Evolutionary conservation across 2,329 filamentous ascomycete genomes (phyloP).

Genomic region (Corinectria fuckeliana): DNA sequence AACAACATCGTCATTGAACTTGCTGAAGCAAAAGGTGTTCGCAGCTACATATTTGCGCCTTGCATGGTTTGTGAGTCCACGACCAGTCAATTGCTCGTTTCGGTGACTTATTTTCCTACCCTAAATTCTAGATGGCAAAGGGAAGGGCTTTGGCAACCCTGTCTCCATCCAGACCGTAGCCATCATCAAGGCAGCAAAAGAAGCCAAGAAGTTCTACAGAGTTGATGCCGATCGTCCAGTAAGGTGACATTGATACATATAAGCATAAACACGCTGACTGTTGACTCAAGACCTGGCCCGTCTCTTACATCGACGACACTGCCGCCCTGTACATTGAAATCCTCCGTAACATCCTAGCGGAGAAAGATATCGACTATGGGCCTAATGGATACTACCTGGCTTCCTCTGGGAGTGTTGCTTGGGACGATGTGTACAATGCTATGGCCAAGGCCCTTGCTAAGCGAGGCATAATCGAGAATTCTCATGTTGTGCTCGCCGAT

Average conservation of each 20-base stretch:
- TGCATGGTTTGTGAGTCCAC: conserved; percentile 55
- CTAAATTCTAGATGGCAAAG: conserved; percentile 10
- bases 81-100: background rate
- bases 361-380: conserved; percentile 45
- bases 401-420: conserved; percentile 54
- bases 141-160: conserved; percentile 15
- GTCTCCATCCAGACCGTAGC: conserved; percentile 20
- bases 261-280: background rate
- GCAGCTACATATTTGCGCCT: conserved; percentile 59
- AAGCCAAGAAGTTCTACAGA: conserved; percentile 10
- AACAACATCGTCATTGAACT: conserved; percentile 53
- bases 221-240: conserved; percentile 11
- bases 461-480: conserved; percentile 47
- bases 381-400: conserved; percentile 59
- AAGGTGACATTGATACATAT: background rate
- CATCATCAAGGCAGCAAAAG: conserved; percentile 17
- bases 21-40: conserved; percentile 50
- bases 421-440: conserved; percentile 57
- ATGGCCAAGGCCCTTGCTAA: conserved; percentile 51
- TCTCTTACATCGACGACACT: conserved; percentile 58
- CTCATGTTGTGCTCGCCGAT: conserved; percentile 44
- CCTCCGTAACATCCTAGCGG: conserved; percentile 51
- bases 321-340: conserved; percentile 53
- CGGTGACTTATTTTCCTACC: background rate
- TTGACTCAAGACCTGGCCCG: conserved; percentile 54